Base-by-base conservation (phyloP, 176 grass and related monocot genomes). In the Juncus inflexus region DNA sequence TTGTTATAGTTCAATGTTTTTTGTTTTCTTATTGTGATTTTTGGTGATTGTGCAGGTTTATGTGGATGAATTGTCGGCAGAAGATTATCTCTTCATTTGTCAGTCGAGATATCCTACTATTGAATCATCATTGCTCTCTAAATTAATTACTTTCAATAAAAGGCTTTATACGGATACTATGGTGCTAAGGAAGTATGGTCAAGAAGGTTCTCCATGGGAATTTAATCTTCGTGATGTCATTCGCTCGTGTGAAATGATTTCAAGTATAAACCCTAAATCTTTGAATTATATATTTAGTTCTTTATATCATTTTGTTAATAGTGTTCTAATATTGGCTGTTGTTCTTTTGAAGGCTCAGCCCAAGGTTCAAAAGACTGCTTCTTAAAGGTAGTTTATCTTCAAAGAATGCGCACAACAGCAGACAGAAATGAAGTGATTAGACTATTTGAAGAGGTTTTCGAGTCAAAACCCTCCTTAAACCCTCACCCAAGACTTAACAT, bases 171-270 rank as follows among this genome's bases (percentile, higher is more conserved):
- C 81, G 74, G 91, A 96, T 81, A 90, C 84, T 15, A 96, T 96
- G 91, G 61, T 96, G 39, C 59, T 74, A 50, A 75, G 76, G 52
- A 96, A 96, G 37, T 96, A 87, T 79, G 91, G 91, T 12, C 86
- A 88, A 72, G 79, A 86, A 75, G 91, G 91, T 45, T 87, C 84
- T 70, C 91, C 91, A 41, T 96, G 91, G 91, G 91, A 96, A 77
- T 96, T 96, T 76, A 96, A 96, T 78, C 84, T 96, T 16, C 91
- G 91, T 83, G 91, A 96, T 76, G 90, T 96, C 64, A 79, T 86
- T 52, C 81, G 91, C 58, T 90, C 91, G 15, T 96, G 91, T 74
- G 45, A 88, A 51, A 90, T 96, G 66, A 88, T 91, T 60, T 57
- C 72, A 86, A 69, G 81, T 79, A 42, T 55, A 19, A 19, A 53